phyloP scores from a whole-genome alignment of 2,329 filamentous ascomycete genomes.

The Stemphylium beticola region DNA sequence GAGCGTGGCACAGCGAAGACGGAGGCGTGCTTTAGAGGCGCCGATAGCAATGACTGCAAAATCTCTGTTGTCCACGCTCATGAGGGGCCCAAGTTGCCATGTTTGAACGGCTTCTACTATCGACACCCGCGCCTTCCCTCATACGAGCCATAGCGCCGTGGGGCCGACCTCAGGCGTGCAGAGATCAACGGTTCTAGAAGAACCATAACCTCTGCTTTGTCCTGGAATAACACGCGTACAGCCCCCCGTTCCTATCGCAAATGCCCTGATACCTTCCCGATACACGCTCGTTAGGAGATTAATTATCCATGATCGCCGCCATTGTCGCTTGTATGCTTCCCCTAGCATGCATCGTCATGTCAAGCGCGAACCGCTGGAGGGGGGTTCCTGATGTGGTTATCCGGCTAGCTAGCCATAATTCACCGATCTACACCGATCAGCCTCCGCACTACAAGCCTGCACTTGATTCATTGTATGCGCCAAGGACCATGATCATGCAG shows the following conservation, averaged over 20 bases:
- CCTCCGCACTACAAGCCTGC: not conserved
- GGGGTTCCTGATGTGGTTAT: constrained; percentile 6
- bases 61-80: constrained; percentile 16
- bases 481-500: constrained; percentile 1
- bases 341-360: not conserved
- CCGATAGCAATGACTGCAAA: constrained; percentile 3
- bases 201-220: not conserved
- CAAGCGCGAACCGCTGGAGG: not conserved
- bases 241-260: not conserved
- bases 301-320: not conserved
- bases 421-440: constrained; percentile 1
- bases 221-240: constrained; percentile 5
- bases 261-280: no score
- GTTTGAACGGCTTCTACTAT: constrained; percentile 11
- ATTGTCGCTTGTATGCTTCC: not conserved
- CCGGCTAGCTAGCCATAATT: not conserved
- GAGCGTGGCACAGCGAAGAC: not conserved
- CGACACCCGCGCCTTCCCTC: constrained; percentile 15
- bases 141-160: constrained; percentile 10
- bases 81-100: constrained; percentile 16
- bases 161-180: constrained; percentile 7
- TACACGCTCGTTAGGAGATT: no score
- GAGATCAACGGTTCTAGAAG: constrained; percentile 20
- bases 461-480: not conserved
- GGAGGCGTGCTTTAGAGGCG: constrained; percentile 4